These are phyloP conservation scores for Allium cepa DNA, from an alignment of 106 monocot species.

Conservation along the genomic window DNA sequence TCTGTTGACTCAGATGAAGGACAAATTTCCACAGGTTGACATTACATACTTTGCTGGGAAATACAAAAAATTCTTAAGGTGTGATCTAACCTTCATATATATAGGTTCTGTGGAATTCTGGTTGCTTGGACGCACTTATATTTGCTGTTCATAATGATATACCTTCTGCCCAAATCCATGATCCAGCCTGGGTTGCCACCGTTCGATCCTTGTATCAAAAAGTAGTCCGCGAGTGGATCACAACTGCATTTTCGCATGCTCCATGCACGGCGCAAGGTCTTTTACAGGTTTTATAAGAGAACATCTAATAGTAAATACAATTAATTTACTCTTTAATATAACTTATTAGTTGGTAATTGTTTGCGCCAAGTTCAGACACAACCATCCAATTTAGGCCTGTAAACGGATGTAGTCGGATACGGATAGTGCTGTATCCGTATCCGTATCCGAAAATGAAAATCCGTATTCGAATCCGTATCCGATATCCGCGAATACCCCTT, in stretches of 20 bases:
- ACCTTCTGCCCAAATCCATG: constrained; percentile 74
- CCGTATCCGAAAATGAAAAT: too few species aligned
- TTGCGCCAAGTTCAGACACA: too few species aligned
- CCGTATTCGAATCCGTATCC: too few species aligned
- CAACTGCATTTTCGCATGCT: constrained; percentile 83
- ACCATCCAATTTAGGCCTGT: too few species aligned
- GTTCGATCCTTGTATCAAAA: constrained; percentile 86
- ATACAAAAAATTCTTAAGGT: background rate
- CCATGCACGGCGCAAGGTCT: constrained; percentile 95
- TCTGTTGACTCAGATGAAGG: constrained; percentile 79
- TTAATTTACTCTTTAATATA: background rate
- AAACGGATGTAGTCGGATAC: too few species aligned
- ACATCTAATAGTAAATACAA: background rate
- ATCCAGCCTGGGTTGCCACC: constrained; percentile 90
- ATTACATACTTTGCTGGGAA: background rate
- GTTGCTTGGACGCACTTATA: constrained; percentile 88
- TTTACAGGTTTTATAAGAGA: constrained; percentile 59
- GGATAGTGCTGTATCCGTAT: too few species aligned
- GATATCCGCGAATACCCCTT: too few species aligned
- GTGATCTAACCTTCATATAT: background rate
- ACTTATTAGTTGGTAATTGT: too few species aligned
- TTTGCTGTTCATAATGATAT: constrained; percentile 83
- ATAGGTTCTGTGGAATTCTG: constrained; percentile 92
- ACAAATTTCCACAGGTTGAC: constrained; percentile 83
- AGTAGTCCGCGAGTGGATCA: constrained; percentile 89